Base-by-base conservation (phyloP, 169 alveolate species). In the Theileria annulata region DNA sequence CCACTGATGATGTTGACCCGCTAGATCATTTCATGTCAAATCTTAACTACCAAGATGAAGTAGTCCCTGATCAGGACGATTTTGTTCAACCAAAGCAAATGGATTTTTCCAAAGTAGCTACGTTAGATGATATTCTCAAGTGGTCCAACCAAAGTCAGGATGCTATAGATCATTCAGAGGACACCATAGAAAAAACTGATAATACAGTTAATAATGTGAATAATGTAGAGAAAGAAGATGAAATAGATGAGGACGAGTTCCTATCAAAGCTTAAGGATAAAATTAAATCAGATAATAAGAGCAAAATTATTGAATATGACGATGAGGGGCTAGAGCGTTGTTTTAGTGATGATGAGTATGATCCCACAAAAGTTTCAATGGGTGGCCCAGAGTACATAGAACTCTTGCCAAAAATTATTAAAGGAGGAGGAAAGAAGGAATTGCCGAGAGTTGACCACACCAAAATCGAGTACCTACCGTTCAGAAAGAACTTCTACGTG, bases 391-490 rank as follows among this genome's bases (percentile, higher is more conserved):
- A 77, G 37, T 86, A 88, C 77, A 74, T 85, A 21, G 92, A 89
- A 21, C 58, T 86, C 63, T 76, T 80, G 62, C 75, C 77, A 23
- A 42, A 58, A 49, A 87, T 75, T 33, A 35, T 35, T 4, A 42
- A 42, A 8, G 51, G 3, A 3, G 78, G 69, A 25, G 80, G 73
- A 19, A 54, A 54, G 59, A 49, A 73, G 75, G 95, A 94, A 70
- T 79, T 94, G 56, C 94, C 95, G 27, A 82, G 91, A 47, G 96
- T 95, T 25, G 93, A 95, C 77, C 98, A 94, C 70, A 90, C 92
- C 0, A 85, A 90, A 35, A 86, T 92, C 30, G 91, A 92, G 63
- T 95, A 94, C 78, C 87, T 89, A 15, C 96, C 96, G 6, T 91
- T 95, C 37, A 88, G 90, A 75, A 95, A 95, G 91, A 91, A 93